Percentiles rank a stretch among this genome's conserved stretches.
Evolutionary conservation across 768 basidiomycete species (phyloP).

Genomic region (Phanerodontia chrysosporium): DNA sequence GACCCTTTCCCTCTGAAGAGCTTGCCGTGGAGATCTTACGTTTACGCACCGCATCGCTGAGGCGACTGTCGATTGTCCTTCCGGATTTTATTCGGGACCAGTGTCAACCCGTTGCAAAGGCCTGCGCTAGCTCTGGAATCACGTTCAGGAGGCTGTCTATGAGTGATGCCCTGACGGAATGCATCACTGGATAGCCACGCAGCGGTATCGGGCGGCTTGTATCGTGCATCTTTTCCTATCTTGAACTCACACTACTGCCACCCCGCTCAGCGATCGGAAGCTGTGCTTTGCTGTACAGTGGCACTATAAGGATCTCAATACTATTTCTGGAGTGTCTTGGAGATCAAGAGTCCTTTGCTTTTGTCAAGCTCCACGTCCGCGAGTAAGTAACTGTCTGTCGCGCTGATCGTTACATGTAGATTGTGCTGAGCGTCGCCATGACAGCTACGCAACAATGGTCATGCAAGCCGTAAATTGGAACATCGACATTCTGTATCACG

Average conservation of each 20-base stretch:
- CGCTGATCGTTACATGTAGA: neutral
- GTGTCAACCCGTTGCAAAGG: neutral
- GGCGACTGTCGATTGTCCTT: neutral
- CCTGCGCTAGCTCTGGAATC: neutral
- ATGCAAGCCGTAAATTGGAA: neutral
- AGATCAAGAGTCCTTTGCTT: no score
- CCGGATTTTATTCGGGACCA: neutral
- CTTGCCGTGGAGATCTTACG: neutral
- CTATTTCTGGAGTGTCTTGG: no score
- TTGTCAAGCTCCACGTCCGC: no score
- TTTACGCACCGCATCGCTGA: neutral
- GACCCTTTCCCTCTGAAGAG: neutral
- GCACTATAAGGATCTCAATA: no score
- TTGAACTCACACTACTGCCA: no score
- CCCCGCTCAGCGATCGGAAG: no score
- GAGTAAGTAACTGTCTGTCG: no score
- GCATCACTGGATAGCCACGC: neutral
- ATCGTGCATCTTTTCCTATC: no score
- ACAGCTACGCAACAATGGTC: neutral
- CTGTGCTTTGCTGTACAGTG: no score
- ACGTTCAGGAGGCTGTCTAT: neutral
- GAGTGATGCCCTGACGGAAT: neutral
- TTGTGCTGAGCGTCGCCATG: neutral
- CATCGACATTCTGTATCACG: neutral
- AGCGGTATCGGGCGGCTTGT: neutral